Percentiles rank a stretch among this genome's conserved stretches.
phyloP scores from a whole-genome alignment of 2,329 filamentous ascomycete genomes.

The Colletotrichum eleusines region DNA sequence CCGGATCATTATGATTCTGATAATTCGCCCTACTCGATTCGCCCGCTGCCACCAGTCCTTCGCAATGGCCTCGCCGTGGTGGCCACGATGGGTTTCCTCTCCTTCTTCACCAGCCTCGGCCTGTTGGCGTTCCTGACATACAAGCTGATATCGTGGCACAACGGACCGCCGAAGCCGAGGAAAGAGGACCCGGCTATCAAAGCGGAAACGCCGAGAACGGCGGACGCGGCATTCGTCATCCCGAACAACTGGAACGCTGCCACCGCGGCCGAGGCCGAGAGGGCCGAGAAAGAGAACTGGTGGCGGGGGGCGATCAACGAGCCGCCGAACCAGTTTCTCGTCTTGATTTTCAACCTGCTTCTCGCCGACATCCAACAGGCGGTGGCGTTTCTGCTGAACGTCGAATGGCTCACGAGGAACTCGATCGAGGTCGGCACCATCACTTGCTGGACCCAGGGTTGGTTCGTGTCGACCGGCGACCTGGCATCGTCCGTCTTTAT shows the following conservation, averaged over 20 bases:
- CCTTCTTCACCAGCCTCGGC: slow-evolving; percentile 51
- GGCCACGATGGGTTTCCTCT: slow-evolving; percentile 52
- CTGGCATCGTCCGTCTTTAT: slow-evolving; percentile 76
- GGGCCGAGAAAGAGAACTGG: slow-evolving; percentile 30
- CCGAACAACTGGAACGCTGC: slow-evolving; percentile 45
- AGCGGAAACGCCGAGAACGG: slow-evolving; percentile 41
- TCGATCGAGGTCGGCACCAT: slow-evolving; percentile 65
- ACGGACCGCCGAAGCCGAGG: slow-evolving; percentile 41
- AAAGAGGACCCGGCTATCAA: slow-evolving; percentile 14
- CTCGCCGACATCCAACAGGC: slow-evolving; percentile 77
- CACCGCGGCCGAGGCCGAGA: slow-evolving; percentile 15
- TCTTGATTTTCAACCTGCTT: slow-evolving; percentile 77
- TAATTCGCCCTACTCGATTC: slow-evolving; percentile 48
- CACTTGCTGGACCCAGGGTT: slow-evolving; percentile 74
- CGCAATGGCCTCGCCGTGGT: slow-evolving; percentile 54
- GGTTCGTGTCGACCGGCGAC: slow-evolving; percentile 76
- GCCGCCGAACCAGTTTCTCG: slow-evolving; percentile 73
- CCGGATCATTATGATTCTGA: slow-evolving; percentile 46
- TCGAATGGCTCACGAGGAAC: slow-evolving; percentile 67
- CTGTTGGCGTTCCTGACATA: slow-evolving; percentile 52
- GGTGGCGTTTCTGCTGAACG: slow-evolving; percentile 72
- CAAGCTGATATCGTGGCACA: slow-evolving; percentile 53
- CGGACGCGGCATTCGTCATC: slow-evolving; percentile 44
- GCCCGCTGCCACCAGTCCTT: slow-evolving; percentile 51
- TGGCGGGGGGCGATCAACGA: slow-evolving; percentile 47